phyloP scores from a whole-genome alignment of 1,284 basidiomycete genomes.

The Fomitiporia mediterranea region DNA sequence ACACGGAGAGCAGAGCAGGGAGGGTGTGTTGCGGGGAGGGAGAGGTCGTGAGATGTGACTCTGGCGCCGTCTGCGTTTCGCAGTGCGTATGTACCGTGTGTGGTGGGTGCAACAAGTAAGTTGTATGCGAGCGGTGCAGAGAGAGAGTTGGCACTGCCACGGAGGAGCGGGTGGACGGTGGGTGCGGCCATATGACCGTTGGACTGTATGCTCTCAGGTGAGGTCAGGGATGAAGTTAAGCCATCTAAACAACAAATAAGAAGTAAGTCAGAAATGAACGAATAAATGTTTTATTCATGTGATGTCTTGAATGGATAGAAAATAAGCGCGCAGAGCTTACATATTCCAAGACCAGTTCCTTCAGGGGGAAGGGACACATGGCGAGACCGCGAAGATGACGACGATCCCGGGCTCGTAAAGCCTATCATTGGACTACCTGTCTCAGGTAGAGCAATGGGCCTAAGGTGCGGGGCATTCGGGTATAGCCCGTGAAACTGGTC shows the following conservation, averaged over 20 bases:
- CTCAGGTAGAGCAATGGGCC: conserved; percentile 15
- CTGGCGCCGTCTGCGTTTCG: not conserved
- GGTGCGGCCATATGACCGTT: not conserved
- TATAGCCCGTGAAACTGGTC: conserved; percentile 9
- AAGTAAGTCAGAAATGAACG: no score
- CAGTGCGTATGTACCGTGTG: not conserved
- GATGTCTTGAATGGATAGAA: not conserved
- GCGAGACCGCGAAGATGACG: conserved; percentile 7
- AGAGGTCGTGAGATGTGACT: conserved; percentile 1
- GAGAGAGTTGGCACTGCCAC: not conserved
- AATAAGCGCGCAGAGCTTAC: conserved; percentile 4
- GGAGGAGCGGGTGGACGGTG: conserved; percentile 12
- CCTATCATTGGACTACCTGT: conserved; percentile 4
- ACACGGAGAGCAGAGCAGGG: not conserved
- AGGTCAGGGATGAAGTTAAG: not conserved
- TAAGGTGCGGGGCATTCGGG: conserved; percentile 15
- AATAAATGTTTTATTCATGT: not conserved
- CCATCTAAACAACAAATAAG: conserved; percentile 1
- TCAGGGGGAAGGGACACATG: conserved; percentile 10
- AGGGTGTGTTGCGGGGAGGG: not conserved
- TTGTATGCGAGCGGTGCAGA: conserved; percentile 6
- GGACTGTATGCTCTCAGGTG: not conserved
- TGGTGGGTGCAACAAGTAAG: not conserved
- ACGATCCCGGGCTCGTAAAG: conserved; percentile 2
- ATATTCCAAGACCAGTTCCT: conserved; percentile 8